A percentile compares a stretch with the other conserved stretches of the same genome.
These are phyloP conservation scores for Cyathus olla DNA, from an alignment of 1,284 basidiomycete genomes.

Conservation along the genomic window DNA sequence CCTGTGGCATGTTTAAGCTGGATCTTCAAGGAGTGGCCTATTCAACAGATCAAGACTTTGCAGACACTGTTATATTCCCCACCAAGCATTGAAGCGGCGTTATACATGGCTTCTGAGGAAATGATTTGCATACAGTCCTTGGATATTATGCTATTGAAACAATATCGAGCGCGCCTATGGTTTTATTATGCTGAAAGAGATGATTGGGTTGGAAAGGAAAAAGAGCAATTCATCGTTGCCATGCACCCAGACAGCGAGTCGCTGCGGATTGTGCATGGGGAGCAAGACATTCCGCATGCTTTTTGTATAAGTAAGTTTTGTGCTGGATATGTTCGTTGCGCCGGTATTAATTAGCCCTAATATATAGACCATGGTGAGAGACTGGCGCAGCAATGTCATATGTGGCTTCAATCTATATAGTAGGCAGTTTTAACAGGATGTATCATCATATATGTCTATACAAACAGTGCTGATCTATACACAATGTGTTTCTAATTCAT, in stretches of 20 bases:
- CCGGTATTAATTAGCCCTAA: not conserved
- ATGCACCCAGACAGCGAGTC: conserved; percentile 45
- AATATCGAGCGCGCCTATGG: conserved; percentile 52
- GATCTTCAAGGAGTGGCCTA: conserved; percentile 57
- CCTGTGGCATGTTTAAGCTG: conserved; percentile 42
- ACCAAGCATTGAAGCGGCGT: conserved; percentile 53
- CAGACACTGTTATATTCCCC: conserved; percentile 59
- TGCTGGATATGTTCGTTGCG: not conserved
- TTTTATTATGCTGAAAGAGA: conserved; percentile 68
- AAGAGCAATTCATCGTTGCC: conserved; percentile 47
- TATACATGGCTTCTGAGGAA: conserved; percentile 72
- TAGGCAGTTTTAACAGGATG: too few species aligned
- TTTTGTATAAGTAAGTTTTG: conserved; percentile 69
- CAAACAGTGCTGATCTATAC: too few species aligned
- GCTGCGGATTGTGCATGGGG: conserved; percentile 54
- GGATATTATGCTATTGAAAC: conserved; percentile 53
- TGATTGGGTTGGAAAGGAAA: conserved; percentile 69
- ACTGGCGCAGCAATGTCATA: conserved; percentile 57
- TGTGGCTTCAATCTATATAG: conserved; percentile 52
- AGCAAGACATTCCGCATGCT: conserved; percentile 64
- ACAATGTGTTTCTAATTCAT: too few species aligned
- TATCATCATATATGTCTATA: too few species aligned
- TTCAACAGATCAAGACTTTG: conserved; percentile 57
- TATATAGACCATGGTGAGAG: conserved; percentile 60
- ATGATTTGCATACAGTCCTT: conserved; percentile 65